These are phyloP conservation scores for Starmerella kuoi DNA, from an alignment of 805 yeast genomes.

Conservation along the genomic window DNA sequence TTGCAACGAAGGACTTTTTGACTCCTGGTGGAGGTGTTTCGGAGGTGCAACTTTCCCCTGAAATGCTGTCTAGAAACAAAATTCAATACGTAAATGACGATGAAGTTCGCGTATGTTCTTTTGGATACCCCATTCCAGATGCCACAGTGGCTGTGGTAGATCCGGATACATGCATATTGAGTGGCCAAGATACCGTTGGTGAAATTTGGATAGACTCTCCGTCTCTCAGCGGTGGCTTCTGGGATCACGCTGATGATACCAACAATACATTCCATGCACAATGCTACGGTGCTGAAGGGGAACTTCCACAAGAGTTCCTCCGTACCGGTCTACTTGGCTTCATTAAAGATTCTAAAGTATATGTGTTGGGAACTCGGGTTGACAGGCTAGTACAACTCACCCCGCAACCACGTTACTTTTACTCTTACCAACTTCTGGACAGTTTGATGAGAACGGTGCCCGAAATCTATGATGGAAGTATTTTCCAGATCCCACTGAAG, in stretches of 20 bases:
- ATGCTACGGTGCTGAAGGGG: conserved; percentile 60
- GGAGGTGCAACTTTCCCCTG: conserved; percentile 59
- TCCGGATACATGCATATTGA: conserved; percentile 73
- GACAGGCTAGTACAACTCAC: conserved; percentile 48
- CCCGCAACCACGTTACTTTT: conserved; percentile 45
- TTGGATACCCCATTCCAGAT: conserved; percentile 90
- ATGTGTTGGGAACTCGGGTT: conserved; percentile 78
- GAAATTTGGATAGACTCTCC: conserved; percentile 97
- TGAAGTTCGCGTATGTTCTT: conserved; percentile 55
- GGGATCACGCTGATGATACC: conserved; percentile 58
- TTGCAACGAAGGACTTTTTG: conserved; percentile 84
- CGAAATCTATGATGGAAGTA: conserved; percentile 77
- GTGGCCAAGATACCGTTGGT: conserved; percentile 70
- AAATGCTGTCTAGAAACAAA: conserved; percentile 56
- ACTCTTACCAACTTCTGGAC: conserved; percentile 74
- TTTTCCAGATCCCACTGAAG: conserved; percentile 66
- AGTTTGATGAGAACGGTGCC: conserved; percentile 72
- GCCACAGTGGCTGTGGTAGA: conserved; percentile 88
- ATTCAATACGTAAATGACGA: conserved; percentile 49
- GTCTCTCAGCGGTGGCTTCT: conserved; percentile 79
- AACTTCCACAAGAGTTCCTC: conserved; percentile 62
- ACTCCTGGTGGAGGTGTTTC: conserved; percentile 37
- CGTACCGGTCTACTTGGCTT: conserved; percentile 89
- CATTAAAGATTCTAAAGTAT: conserved; percentile 73
- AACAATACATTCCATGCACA: conserved; percentile 69